A percentile compares a stretch with the other conserved stretches of the same genome.
phyloP scores from a whole-genome alignment of 345 rosid species.

The Noccaea bulbosa region DNA sequence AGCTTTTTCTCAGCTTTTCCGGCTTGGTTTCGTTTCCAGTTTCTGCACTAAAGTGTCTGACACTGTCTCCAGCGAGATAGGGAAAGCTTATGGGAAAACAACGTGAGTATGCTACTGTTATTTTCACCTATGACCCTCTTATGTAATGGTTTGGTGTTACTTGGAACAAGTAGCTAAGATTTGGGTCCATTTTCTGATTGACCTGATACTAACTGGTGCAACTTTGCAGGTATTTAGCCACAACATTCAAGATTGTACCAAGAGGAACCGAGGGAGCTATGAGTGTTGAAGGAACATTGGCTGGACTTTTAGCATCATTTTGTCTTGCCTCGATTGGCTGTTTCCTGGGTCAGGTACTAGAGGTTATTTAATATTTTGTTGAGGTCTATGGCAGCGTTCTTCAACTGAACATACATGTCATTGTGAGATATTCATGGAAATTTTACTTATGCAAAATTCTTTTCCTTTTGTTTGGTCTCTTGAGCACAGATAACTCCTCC shows the following conservation, averaged over 20 bases:
- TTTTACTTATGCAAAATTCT: background rate
- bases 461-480: slow-evolving; percentile 5
- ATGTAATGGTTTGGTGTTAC: slow-evolving; percentile 18
- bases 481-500: slow-evolving; percentile 61
- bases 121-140: background rate
- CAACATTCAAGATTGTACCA: slow-evolving; percentile 84
- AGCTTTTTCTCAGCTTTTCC: slow-evolving; percentile 55
- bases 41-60: slow-evolving; percentile 97
- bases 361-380: slow-evolving; percentile 5
- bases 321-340: slow-evolving; percentile 69
- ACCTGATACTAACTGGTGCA: slow-evolving; percentile 4
- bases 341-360: slow-evolving; percentile 70
- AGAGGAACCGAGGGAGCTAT: slow-evolving; percentile 98
- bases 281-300: slow-evolving; percentile 90
- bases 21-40: slow-evolving; percentile 88
- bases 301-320: slow-evolving; percentile 83
- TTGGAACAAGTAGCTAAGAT: slow-evolving; percentile 23
- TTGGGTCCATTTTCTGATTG: background rate
- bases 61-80: slow-evolving; percentile 93
- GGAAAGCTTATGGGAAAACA: slow-evolving; percentile 93
- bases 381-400: background rate
- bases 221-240: slow-evolving; percentile 66
- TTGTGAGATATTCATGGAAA: background rate
- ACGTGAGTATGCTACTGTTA: slow-evolving; percentile 64
- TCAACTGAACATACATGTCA: background rate